Percentiles rank a stretch among this genome's conserved stretches.
phyloP scores from a whole-genome alignment of 1,284 basidiomycete species.

The Fomitopsis betulina region DNA sequence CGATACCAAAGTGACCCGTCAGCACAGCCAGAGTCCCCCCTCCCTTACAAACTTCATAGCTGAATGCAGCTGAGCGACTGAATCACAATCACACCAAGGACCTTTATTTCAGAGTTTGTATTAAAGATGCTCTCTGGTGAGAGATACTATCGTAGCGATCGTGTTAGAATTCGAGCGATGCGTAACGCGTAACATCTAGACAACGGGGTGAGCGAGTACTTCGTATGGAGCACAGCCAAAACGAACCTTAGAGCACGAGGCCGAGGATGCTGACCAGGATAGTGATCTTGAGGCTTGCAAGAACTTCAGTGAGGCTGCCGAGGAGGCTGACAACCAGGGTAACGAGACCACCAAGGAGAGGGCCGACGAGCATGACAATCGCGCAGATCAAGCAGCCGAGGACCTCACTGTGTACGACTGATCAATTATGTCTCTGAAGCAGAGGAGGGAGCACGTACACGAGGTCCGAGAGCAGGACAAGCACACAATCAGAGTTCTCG shows the following conservation, averaged over 20 bases:
- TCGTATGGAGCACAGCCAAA: background rate
- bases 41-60: no score
- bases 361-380: conserved; percentile 27
- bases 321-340: conserved; percentile 16
- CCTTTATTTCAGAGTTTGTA: background rate
- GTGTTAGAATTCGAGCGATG: background rate
- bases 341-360: conserved; percentile 27
- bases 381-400: conserved; percentile 24
- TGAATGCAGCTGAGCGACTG: no score
- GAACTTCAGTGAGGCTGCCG: conserved; percentile 13
- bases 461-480: conserved; percentile 26
- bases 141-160: background rate
- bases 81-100: background rate
- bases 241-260: conserved; percentile 12
- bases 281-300: conserved; percentile 20
- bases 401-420: conserved; percentile 22
- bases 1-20: no score
- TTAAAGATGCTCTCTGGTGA: background rate
- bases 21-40: no score
- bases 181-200: background rate
- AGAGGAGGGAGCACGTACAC: conserved; percentile 19
- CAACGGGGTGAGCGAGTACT: background rate
- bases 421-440: background rate
- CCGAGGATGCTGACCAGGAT: conserved; percentile 19
- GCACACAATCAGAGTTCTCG: conserved; percentile 21